Conservation (phyloP, 768 basidiomycete species). For the Lenzites betulinus region DNA sequence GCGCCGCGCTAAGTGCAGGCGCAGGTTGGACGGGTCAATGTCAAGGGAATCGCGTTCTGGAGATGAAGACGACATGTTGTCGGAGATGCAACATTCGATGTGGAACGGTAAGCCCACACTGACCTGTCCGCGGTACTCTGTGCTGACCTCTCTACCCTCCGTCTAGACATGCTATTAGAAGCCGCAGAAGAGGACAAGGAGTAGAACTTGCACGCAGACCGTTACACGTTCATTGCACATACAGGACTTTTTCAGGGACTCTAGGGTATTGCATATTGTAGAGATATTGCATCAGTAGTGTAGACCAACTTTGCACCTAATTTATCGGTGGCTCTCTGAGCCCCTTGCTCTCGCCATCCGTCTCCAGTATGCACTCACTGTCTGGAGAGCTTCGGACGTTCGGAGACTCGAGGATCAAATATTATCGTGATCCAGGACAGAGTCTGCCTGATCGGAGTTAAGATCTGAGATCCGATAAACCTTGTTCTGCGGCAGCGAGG, state of each 20-base stretch:
- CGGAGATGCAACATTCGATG: conserved; percentile 64
- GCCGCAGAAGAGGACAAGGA: conserved; percentile 45
- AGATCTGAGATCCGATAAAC: not conserved
- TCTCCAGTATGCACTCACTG: too few relatives aligned
- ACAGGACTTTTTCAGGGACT: conserved; percentile 13
- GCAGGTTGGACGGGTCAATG: conserved; percentile 30
- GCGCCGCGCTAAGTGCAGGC: not conserved
- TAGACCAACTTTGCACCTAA: conserved; percentile 20
- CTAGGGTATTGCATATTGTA: conserved; percentile 12
- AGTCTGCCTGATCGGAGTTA: conserved; percentile 7
- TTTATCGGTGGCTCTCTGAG: conserved; percentile 8
- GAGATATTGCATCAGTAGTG: conserved; percentile 25
- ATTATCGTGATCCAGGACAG: not conserved
- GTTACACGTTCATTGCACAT: conserved; percentile 17
- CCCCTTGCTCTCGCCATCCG: too few relatives aligned
- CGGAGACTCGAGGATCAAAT: too few relatives aligned
- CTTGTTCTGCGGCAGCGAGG: not conserved
- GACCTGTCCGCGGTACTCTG: not conserved
- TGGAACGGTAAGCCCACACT: conserved; percentile 61
- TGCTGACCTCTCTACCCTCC: not conserved
- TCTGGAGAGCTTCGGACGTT: too few relatives aligned
- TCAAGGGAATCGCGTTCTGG: conserved; percentile 24
- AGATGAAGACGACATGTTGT: conserved; percentile 47
- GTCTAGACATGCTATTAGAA: conserved; percentile 46
- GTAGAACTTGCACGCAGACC: conserved; percentile 13